Evolutionary conservation across 805 yeast genomes (phyloP).

Genomic region (Grigorovia yakushimaensis): DNA sequence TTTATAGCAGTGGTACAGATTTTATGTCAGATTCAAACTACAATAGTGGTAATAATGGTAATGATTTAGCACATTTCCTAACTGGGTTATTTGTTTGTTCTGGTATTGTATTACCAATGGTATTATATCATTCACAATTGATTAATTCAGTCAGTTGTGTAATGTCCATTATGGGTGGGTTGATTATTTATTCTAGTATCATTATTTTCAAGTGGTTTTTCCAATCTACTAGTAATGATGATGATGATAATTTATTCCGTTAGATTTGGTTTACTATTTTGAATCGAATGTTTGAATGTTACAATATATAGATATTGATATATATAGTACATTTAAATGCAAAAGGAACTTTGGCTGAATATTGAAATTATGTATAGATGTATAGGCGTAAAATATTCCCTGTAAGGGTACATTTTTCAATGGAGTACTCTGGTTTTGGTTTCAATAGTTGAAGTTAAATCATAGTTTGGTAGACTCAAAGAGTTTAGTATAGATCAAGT

Average conservation of each 20-base stretch:
- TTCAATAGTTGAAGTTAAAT: too few relatives aligned
- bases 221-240: slow-evolving; percentile 32
- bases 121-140: slow-evolving; percentile 65
- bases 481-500: too few relatives aligned
- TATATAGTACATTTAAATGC: too few relatives aligned
- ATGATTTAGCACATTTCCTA: slow-evolving; percentile 69
- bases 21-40: slow-evolving; percentile 45
- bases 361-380: too few relatives aligned
- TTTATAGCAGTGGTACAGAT: slow-evolving; percentile 6
- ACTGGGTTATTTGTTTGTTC: slow-evolving; percentile 70
- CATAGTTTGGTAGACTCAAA: too few relatives aligned
- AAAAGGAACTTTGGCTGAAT: too few relatives aligned
- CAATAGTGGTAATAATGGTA: slow-evolving; percentile 31
- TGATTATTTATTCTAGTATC: slow-evolving; percentile 71
- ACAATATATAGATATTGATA: too few relatives aligned
- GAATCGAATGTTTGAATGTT: neutral
- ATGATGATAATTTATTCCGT: slow-evolving; percentile 20
- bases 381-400: too few relatives aligned
- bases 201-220: slow-evolving; percentile 75
- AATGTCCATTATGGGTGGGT: slow-evolving; percentile 80
- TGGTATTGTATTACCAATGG: slow-evolving; percentile 66
- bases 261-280: neutral
- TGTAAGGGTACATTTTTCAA: too few relatives aligned
- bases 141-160: slow-evolving; percentile 60
- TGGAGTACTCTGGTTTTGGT: too few relatives aligned